Conservation (phyloP, 352 stramenopile species). For the Phytopythium vexans region DNA sequence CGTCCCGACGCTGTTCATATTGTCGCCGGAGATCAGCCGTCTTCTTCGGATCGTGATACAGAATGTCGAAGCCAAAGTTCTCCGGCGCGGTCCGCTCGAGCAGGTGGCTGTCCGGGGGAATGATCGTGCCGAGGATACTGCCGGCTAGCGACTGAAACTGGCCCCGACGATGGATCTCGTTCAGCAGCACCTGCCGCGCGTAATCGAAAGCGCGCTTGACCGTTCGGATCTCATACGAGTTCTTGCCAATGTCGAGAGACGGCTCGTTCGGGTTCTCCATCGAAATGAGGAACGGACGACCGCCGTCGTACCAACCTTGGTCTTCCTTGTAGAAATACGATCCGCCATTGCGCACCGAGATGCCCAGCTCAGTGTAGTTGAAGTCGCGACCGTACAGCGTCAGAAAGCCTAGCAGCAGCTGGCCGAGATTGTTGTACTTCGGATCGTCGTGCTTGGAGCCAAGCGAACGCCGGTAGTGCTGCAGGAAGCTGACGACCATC, state of each 20-base stretch:
- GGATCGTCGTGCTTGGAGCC: conserved; percentile 51
- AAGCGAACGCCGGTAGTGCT: conserved; percentile 78
- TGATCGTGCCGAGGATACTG: conserved; percentile 74
- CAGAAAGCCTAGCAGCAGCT: conserved; percentile 93
- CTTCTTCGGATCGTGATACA: conserved; percentile 69
- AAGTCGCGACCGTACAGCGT: conserved; percentile 93
- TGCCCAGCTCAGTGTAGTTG: conserved; percentile 91
- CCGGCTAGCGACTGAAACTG: conserved; percentile 58
- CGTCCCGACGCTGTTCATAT: conserved; percentile 61
- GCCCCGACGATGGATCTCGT: conserved; percentile 69
- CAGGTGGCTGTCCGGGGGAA: conserved; percentile 65
- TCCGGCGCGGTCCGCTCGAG: conserved; percentile 48
- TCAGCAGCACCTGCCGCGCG: conserved; percentile 61
- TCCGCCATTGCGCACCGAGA: conserved; percentile 92
- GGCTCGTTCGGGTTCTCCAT: conserved; percentile 95
- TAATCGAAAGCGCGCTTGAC: conserved; percentile 91
- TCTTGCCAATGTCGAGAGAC: conserved; percentile 89
- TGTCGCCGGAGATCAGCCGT: conserved; percentile 54
- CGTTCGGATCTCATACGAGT: conserved; percentile 91
- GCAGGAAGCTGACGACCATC: conserved; percentile 95
- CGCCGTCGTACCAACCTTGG: conserved; percentile 59
- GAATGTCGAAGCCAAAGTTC: conserved; percentile 66
- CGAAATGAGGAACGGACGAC: conserved; percentile 83
- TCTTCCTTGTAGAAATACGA: conserved; percentile 92
- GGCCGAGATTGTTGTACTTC: conserved; percentile 88